Evolutionary conservation across 176 grass and related monocot genomes (phyloP), one percentile per base, ranked within the genome.

Genomic region (Poa annua): DNA sequence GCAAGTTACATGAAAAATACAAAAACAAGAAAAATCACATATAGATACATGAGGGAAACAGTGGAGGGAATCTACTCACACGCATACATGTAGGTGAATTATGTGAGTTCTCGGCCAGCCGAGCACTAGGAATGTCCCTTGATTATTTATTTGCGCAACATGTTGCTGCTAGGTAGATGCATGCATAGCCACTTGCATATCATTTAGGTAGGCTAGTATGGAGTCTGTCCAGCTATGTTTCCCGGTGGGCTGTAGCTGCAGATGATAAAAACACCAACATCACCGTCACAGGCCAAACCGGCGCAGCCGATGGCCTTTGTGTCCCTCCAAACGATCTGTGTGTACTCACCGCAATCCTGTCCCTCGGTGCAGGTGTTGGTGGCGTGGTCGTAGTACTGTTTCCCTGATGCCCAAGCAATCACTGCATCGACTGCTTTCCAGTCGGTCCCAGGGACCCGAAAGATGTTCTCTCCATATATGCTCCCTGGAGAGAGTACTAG

Each of bases 261-360:
- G 50, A 51, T 92, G 20, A 92, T 63, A 77, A 88, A 83, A 42
- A 88, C 45, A 11, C 62, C 81, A 4, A 0, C 55, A 19, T 36
- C 24, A 19, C 35, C 35, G 1, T 69, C 35, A 21, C 66, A 69
- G 50, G 47, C 38, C 0, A 92, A 73, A 8, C 29, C 51, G 1
- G 78, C 73, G 14, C 89, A 91, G 7, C 86, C 82, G 6, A 91
- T 91, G 14, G 33, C 25, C 20, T 36, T 91, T 1, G 78, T 35
- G 34, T 20, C 22, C 2, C 72, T 7, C 89, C 86, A 91, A 34
- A 86, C 65, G 2, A 88, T 56, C 80, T 91, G 82, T 0, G 78
- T 85, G 74, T 86, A 88, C 20, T 79, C 68, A 3, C 16, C 69
- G 17, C 89, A 88, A 8, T 35, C 38, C 34, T n/a, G 8, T 0